Percentiles rank a stretch among this genome's conserved stretches.
Conservation (phyloP, 2,329 filamentous ascomycete genomes). For the Neurospora sp. region DNA sequence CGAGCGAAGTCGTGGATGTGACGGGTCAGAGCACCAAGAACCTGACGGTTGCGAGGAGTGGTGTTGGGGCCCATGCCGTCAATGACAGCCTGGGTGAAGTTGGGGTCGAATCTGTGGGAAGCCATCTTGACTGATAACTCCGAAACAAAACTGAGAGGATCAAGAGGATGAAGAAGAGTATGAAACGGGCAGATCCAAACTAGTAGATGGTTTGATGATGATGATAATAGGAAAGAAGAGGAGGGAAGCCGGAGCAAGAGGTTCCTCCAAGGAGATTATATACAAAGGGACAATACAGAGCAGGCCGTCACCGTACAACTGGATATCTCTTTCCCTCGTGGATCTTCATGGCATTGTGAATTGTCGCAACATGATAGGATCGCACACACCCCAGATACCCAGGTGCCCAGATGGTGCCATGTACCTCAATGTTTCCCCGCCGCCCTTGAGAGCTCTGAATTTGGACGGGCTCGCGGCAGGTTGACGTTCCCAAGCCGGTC, state of each 20-base stretch:
- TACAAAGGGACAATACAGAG: constrained; percentile 1
- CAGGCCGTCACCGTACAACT: background rate
- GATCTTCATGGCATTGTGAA: constrained; percentile 7
- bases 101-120: constrained; percentile 54
- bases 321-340: background rate
- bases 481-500: constrained; percentile 13
- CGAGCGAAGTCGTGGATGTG: constrained; percentile 77
- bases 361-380: constrained; percentile 15
- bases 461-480: constrained; percentile 18
- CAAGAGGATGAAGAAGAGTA: background rate
- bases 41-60: constrained; percentile 53
- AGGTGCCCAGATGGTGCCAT: constrained; percentile 12
- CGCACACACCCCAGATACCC: background rate
- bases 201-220: background rate
- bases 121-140: constrained; percentile 14
- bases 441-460: constrained; percentile 3
- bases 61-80: constrained; percentile 65
- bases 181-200: background rate
- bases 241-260: background rate
- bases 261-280: constrained; percentile 2
- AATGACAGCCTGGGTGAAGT: constrained; percentile 66
- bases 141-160: background rate
- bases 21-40: constrained; percentile 57
- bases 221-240: background rate
- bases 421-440: constrained; percentile 15